Conservation (phyloP, 2,329 filamentous ascomycete genomes). For the Penicillium hesseltinei region DNA sequence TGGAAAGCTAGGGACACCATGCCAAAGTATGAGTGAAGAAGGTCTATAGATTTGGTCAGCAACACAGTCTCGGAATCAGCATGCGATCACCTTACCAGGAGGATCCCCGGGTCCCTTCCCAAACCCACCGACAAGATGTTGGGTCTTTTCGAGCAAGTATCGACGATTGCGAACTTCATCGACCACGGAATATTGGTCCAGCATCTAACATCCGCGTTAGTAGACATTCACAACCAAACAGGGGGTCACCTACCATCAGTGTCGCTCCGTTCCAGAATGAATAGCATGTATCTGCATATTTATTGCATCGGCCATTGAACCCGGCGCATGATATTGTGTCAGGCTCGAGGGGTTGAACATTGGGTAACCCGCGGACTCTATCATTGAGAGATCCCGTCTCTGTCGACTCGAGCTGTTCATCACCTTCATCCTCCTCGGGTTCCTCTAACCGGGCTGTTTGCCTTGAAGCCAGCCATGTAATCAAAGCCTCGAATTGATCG, state of each 20-base stretch:
- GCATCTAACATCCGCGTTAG: constrained; percentile 48
- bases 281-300: constrained; percentile 92
- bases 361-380: constrained; percentile 29
- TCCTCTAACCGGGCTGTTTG: constrained; percentile 59
- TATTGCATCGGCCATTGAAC: constrained; percentile 88
- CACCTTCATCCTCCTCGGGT: constrained; percentile 14
- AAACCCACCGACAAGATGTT: constrained; percentile 82
- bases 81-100: constrained; percentile 54
- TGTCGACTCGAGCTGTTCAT: constrained; percentile 4
- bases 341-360: constrained; percentile 21
- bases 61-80: not conserved
- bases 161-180: constrained; percentile 61
- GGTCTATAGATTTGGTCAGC: constrained; percentile 47
- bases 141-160: constrained; percentile 81
- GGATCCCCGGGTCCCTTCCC: constrained; percentile 67
- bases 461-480: constrained; percentile 61
- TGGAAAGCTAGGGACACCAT: constrained; percentile 75
- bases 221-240: constrained; percentile 21
- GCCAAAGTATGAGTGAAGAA: constrained; percentile 88
- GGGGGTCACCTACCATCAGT: constrained; percentile 41
- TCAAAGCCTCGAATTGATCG: constrained; percentile 35
- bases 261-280: constrained; percentile 85
- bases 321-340: constrained; percentile 59
- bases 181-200: constrained; percentile 59
- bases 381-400: constrained; percentile 23